A percentile compares a stretch with the other conserved stretches of the same genome.
phyloP scores from a whole-genome alignment of 2,329 filamentous ascomycete species.

The Arthrobotrys conoides region DNA sequence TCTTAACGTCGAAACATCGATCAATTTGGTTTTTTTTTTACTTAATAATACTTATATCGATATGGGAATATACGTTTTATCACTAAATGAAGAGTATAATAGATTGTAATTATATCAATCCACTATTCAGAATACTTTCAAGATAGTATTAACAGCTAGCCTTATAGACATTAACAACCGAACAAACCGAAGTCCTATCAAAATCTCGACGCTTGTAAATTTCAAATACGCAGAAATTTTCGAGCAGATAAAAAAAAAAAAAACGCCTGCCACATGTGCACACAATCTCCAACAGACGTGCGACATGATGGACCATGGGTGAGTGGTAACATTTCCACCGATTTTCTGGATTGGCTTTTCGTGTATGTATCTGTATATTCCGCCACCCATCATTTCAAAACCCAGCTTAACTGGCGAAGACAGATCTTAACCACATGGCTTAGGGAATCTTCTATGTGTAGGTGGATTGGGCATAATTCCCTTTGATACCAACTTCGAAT shows the following conservation, averaged over 20 bases:
- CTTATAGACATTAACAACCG: background rate
- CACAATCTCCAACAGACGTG: background rate
- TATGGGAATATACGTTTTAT: background rate
- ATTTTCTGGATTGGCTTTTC: background rate
- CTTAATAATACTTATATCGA: too few relatives aligned
- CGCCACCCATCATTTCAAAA: background rate
- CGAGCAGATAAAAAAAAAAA: background rate
- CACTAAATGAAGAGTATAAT: background rate
- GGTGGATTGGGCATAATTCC: constrained; percentile 38
- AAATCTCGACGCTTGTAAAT: background rate
- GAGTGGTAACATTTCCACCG: background rate
- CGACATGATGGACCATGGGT: background rate
- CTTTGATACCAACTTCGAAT: constrained; percentile 32
- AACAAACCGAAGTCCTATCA: background rate
- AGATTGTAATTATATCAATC: background rate
- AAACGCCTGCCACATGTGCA: background rate
- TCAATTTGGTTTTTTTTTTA: too few relatives aligned
- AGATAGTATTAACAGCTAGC: background rate
- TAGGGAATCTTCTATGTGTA: constrained; percentile 18
- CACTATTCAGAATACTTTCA: background rate
- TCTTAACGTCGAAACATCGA: too few relatives aligned
- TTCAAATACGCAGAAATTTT: background rate
- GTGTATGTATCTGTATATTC: background rate
- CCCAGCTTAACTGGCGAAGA: background rate
- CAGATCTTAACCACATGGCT: constrained; percentile 24